Evolutionary conservation across 352 stramenopile genomes (phyloP), one percentile per base, ranked within the genome.

Genomic region (Pythium rishiriense): DNA sequence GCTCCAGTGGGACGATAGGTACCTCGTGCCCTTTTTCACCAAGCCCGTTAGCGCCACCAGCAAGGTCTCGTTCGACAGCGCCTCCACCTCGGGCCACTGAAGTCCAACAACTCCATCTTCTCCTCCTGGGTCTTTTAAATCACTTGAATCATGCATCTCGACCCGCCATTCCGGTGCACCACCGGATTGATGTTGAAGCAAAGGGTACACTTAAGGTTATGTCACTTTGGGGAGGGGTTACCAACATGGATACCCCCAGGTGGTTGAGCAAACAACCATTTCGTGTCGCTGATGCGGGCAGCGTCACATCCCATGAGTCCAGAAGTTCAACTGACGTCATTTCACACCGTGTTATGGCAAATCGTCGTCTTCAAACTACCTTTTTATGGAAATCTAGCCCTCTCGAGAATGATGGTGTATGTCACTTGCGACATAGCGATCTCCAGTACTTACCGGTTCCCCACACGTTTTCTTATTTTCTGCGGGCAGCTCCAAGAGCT

Each of bases 1-100:
- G 25, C 58, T 78, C 19, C 66, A 78, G 51, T 78, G 71, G 49
- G 70, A 78, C 58, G 70, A 69, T 48, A 60, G 61, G 33, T 75
- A 75, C 57, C 64, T 70, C 42, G 59, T 72, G 11, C 66, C 70
- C 1, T 78, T 78, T 58, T 73, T 78, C 59, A 69, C 56, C 35
- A 47, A 52, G 22, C 46, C 54, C 14, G 51, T n/a, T n/a, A n/a
- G n/a, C n/a, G n/a, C n/a, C n/a, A n/a, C 35, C 22, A 28, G 35
- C 47, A 69, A 63, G 39, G 53, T 69, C 26, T 58, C 29, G 21
- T 64, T 62, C 10, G 49, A 43, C 12, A 49, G 35, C 28, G n/a
- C 26, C 21, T 19, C 17, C 15, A 51, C 45, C n/a, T 51, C 24
- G 41, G 24, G 24, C 15, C 24, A 17, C 10, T 39, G 6, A 37